Base-by-base conservation (phyloP, 805 yeast genomes). In the Candida caryicola region DNA sequence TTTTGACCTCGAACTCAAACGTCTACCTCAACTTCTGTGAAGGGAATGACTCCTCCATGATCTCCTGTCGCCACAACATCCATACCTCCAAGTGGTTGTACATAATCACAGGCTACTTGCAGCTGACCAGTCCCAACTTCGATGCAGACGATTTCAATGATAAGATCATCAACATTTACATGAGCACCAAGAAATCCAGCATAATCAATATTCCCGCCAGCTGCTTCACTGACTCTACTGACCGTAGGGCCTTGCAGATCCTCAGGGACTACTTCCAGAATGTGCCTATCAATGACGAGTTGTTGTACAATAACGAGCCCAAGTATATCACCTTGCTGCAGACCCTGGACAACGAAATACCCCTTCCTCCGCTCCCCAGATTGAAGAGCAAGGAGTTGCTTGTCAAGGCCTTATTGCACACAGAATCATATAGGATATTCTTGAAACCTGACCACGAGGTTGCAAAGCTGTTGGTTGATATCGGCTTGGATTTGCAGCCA, bases 331-430 rank as follows among this genome's bases (percentile, higher is more conserved):
- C 49, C 3, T 52, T 61, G 37, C 49, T 49, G 36, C 55, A 57
- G 21, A 46, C 59, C 3, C 49, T 41, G n/a, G 50, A 55, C 34
- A 41, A 43, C n/a, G 43, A 39, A 7, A 62, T 66, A 5, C 34
- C 38, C 14, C 49, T 67, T 28, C 73, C 73, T 2, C 52, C 56
- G 4, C 55, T 67, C 29, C 73, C 73, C 6, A 49, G 40, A 34
- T 52, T 67, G 23, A 37, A 51, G 8, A 49, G 63, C 35, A 55
- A 55, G 34, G 49, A 49, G 15, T 43, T 63, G 16, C 46, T 66
- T 16, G 60, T 60, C 5, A 62, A 62, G 41, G 59, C 68, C 0
- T 57, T 67, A 33, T 52, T 66, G 45, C 73, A 67, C 39, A 61
- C 64, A 45, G 73, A 67, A 39, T 50, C 64, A 5, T 57, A 58